phyloP scores from a whole-genome alignment of 2,329 filamentous ascomycete genomes.

The Monilinia vaccinii-corymbosi region DNA sequence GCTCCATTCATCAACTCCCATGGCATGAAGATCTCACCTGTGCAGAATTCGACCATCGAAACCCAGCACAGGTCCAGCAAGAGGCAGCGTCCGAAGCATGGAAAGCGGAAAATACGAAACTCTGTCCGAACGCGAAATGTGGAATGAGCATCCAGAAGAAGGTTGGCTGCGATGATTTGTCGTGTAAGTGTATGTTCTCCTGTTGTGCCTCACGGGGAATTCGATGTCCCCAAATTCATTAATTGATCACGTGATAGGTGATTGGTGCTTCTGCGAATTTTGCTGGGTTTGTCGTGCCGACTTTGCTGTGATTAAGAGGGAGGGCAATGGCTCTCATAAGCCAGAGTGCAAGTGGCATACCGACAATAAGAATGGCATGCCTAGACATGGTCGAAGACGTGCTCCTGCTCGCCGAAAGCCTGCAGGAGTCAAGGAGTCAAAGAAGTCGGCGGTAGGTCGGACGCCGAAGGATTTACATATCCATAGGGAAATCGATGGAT shows the following conservation, averaged over 20 bases:
- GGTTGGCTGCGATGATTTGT: not conserved
- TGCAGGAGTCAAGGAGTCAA: not conserved
- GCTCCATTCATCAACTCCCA: not conserved
- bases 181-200: not conserved
- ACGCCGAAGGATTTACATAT: not conserved
- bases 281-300: not conserved
- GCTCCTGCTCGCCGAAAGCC: not conserved
- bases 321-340: not conserved
- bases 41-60: not conserved
- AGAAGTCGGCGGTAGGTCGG: not conserved
- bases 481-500: not conserved
- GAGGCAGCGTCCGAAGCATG: not conserved
- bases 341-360: not conserved
- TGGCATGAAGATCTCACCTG: slow-evolving; percentile 1
- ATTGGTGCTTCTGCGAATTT: not conserved
- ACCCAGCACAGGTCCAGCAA: not conserved
- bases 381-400: not conserved
- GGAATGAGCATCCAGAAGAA: not conserved
- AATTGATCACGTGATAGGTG: not conserved
- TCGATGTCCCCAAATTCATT: not conserved
- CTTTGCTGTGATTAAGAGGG: not conserved
- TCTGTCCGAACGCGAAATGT: not conserved
- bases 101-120: not conserved
- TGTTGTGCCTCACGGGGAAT: not conserved
- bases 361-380: not conserved